phyloP scores from a whole-genome alignment of 306 rosid species.

The Ziziphus jujuba region DNA sequence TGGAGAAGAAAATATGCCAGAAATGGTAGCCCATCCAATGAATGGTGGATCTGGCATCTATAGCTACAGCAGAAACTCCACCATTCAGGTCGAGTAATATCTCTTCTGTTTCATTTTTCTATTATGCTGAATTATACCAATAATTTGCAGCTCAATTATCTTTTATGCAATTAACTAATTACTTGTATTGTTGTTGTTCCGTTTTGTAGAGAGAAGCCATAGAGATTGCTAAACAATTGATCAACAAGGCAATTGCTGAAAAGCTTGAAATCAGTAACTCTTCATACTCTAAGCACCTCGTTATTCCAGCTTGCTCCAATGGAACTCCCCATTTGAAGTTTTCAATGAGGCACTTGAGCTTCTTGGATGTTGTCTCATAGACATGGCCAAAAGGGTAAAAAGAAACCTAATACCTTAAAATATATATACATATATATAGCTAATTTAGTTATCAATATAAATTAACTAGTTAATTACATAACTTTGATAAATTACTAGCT shows the following conservation, averaged over 20 bases:
- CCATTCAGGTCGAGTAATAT: slow-evolving; percentile 14
- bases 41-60: slow-evolving; percentile 10
- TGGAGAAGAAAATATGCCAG: slow-evolving; percentile 21
- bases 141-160: no score
- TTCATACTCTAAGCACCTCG: slow-evolving; percentile 23
- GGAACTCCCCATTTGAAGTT: slow-evolving; percentile 12
- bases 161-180: no score
- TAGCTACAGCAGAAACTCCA: slow-evolving; percentile 24
- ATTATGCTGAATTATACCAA: no score
- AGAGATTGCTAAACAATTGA: slow-evolving; percentile 4
- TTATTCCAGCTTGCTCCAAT: slow-evolving; percentile 37
- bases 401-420: no score
- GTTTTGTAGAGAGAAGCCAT: slow-evolving; percentile 6
- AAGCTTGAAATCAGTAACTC: slow-evolving; percentile 12
- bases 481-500: no score
- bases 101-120: neutral
- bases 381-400: slow-evolving; percentile 40
- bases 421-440: no score
- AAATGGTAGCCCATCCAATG: neutral
- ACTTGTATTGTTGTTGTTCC: no score
- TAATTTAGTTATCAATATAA: no score
- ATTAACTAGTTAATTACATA: no score
- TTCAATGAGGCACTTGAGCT: neutral
- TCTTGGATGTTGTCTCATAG: no score
- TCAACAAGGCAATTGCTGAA: slow-evolving; percentile 15